Evolutionary conservation across 306 rosid genomes (phyloP).

Genomic region (Dalbergia oliveri): DNA sequence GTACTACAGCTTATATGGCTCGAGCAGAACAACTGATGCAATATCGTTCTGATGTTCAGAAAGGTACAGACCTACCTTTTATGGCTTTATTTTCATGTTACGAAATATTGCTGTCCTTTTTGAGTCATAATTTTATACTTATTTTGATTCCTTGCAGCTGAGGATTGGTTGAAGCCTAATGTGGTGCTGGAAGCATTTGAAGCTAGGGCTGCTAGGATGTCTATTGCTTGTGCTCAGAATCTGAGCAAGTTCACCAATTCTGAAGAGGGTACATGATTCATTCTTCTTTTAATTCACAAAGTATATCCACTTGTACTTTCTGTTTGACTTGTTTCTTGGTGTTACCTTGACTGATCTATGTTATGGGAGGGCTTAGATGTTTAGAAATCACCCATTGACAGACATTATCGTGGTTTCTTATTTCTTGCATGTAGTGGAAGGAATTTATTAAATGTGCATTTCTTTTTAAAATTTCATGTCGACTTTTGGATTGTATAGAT

Average conservation of each 20-base stretch:
- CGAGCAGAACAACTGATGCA: conserved; percentile 73
- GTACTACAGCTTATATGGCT: conserved; percentile 89
- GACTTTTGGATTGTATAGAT: not conserved
- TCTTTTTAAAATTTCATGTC: too few species aligned
- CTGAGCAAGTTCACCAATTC: conserved; percentile 73
- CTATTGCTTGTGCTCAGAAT: conserved; percentile 76
- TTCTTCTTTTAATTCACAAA: conserved; percentile 14
- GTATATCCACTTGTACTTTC: conserved; percentile 4
- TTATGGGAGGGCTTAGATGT: too few species aligned
- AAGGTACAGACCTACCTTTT: conserved; percentile 49
- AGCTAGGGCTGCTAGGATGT: conserved; percentile 88
- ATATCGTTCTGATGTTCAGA: conserved; percentile 63
- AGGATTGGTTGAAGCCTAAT: conserved; percentile 90
- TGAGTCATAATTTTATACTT: conserved; percentile 37
- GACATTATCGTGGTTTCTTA: too few species aligned
- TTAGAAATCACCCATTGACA: too few species aligned
- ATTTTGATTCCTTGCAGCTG: conserved; percentile 65
- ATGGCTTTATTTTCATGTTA: conserved; percentile 3
- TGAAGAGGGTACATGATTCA: conserved; percentile 74
- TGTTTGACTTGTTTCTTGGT: not conserved
- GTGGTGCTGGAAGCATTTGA: conserved; percentile 81
- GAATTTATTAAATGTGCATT: too few species aligned
- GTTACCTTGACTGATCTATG: too few species aligned
- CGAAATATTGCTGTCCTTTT: not conserved
- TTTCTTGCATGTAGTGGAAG: too few species aligned